Evolutionary conservation across 805 yeast genomes (phyloP), one percentile per base, ranked within the genome.

Genomic region (Saturnispora silvae): DNA sequence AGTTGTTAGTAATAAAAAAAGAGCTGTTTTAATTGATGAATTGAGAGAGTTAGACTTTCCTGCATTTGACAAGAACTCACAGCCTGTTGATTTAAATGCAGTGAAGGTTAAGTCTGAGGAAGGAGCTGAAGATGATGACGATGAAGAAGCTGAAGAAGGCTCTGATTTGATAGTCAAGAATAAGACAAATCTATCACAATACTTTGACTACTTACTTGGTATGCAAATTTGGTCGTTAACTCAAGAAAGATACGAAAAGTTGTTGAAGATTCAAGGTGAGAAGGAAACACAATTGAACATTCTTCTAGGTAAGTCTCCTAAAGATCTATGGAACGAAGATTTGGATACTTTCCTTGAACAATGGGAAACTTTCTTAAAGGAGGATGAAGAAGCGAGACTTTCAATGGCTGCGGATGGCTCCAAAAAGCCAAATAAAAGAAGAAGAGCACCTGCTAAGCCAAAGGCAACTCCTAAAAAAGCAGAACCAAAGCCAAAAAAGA

Each of bases 221-320:
- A 82, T 92, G 95, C 74, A 86, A 25, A 77, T 92, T 45, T 85
- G 96, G 92, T 81, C 96, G 27, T 72, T 92, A 53, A 89, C 98
- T 1, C 70, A 68, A 41, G 98, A 92, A 60, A 72, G 92, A 49
- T 92, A 87, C 53, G 87, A 84, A 50, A 77, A 72, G 47, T 64
- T 92, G 46, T 63, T 86, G 49, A 68, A 68, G 37, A 94, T 87
- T 54, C 70, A 75, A 43, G 83, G 75, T 40, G 78, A 65, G 19
- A 80, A 77, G 50, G 89, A 85, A 53, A 64, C 57, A 10, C 94
- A 83, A 52, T 67, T 89, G 48, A 78, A 74, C 31, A 54, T 52
- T 1, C 65, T 92, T 47, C 68, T 86, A 47, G 68, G 70, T 38
- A 65, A 75, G 51, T 64, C 81, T 10, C 86, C 95, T 13, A 84